Conservation (phyloP, 352 stramenopile genomes). For the Globisporangium acanthophoron region DNA sequence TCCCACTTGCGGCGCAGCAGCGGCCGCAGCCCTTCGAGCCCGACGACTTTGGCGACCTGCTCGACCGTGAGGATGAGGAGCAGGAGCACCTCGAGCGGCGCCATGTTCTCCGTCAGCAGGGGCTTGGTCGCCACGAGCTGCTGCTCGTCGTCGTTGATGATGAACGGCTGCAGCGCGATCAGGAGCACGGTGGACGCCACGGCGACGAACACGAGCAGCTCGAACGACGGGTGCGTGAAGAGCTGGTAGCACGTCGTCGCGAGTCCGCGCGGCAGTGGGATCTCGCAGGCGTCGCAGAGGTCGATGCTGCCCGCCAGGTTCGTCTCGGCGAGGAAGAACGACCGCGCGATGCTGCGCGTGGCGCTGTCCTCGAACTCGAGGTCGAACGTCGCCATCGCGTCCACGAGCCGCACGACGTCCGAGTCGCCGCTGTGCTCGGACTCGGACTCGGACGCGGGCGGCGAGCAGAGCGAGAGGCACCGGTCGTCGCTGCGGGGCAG, state of each 20-base stretch:
- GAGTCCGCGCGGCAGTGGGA: slow-evolving; percentile 37
- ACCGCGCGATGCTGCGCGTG: slow-evolving; percentile 41
- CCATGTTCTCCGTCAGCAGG: slow-evolving; percentile 46
- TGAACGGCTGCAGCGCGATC: slow-evolving; percentile 59
- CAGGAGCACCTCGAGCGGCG: slow-evolving; percentile 48
- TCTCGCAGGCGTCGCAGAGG: slow-evolving; percentile 35
- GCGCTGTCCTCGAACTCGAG: slow-evolving; percentile 60
- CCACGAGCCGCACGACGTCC: slow-evolving; percentile 10
- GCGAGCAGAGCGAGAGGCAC: slow-evolving; percentile 54
- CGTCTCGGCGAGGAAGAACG: slow-evolving; percentile 55
- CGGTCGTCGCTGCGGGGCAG: slow-evolving; percentile 57
- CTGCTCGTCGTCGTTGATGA: slow-evolving; percentile 33
- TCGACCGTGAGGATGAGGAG: slow-evolving; percentile 65
- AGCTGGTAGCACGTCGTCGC: slow-evolving; percentile 64
- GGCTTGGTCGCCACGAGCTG: slow-evolving; percentile 26
- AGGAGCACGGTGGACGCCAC: slow-evolving; percentile 64
- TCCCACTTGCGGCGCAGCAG: slow-evolving; percentile 66
- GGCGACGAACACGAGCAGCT: slow-evolving; percentile 58
- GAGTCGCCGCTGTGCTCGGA: background rate
- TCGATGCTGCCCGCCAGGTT: slow-evolving; percentile 41
- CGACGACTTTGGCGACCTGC: slow-evolving; percentile 56
- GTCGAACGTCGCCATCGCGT: slow-evolving; percentile 51
- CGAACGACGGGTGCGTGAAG: slow-evolving; percentile 64
- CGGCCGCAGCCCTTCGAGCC: slow-evolving; percentile 53
- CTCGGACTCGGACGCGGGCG: background rate